Evolutionary conservation across 2,329 filamentous ascomycete species (phyloP).

Genomic region (Fusarium pseudoanthophilum): DNA sequence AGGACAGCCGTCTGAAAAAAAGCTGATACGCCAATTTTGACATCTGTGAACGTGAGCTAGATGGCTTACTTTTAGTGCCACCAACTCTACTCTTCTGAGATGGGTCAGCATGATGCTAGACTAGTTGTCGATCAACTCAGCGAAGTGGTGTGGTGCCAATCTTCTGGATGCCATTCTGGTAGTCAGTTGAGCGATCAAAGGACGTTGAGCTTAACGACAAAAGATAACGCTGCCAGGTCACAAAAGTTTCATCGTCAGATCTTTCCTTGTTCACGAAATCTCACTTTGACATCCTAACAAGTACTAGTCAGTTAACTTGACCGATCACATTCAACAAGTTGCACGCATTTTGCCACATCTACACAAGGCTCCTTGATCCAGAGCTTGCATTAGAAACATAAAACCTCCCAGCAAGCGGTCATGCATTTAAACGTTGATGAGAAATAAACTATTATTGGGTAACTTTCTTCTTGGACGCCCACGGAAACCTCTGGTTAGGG

Average conservation of each 20-base stretch:
- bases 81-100: background rate
- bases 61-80: background rate
- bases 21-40: background rate
- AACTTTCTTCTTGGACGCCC: background rate
- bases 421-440: background rate
- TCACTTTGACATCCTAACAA: background rate
- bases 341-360: background rate
- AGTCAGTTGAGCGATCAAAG: background rate
- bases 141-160: constrained; percentile 16
- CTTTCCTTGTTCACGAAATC: background rate
- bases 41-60: background rate
- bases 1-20: background rate
- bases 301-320: constrained; percentile 11
- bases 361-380: background rate
- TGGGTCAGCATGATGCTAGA: background rate
- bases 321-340: constrained; percentile 17
- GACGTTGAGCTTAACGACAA: background rate
- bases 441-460: background rate
- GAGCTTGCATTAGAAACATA: background rate
- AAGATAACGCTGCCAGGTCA: background rate
- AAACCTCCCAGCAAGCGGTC: background rate
- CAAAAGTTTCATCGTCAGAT: background rate
- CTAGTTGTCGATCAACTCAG: constrained; percentile 16
- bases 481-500: background rate
- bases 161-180: constrained; percentile 5